A percentile compares a stretch with the other conserved stretches of the same genome.
phyloP scores from a whole-genome alignment of 306 rosid genomes.

The Amphicarpaea edgeworthii region DNA sequence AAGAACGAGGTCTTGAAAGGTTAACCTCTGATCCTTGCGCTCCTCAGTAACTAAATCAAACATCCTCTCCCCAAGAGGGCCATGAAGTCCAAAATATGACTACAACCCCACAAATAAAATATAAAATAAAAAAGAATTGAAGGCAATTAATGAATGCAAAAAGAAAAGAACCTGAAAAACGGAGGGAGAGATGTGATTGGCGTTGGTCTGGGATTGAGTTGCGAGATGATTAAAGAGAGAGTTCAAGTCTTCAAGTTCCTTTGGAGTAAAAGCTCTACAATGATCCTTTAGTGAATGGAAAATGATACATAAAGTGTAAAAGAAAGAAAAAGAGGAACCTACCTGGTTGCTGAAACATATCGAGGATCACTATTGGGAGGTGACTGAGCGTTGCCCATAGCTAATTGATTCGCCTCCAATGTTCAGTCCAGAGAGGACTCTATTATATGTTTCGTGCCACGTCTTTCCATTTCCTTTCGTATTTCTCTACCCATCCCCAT shows the following conservation, averaged over 20 bases:
- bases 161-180: slow-evolving; percentile 74
- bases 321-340: neutral
- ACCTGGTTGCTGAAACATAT: slow-evolving; percentile 80
- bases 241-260: slow-evolving; percentile 65
- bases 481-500: neutral
- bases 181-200: slow-evolving; percentile 57
- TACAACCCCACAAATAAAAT: slow-evolving; percentile 43
- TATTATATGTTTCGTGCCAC: neutral
- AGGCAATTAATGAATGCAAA: slow-evolving; percentile 11
- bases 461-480: neutral
- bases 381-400: slow-evolving; percentile 63
- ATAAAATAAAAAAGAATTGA: too few species aligned
- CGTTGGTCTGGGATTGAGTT: slow-evolving; percentile 67
- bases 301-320: neutral
- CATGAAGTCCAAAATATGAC: slow-evolving; percentile 67
- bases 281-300: neutral
- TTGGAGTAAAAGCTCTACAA: slow-evolving; percentile 80
- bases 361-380: slow-evolving; percentile 53
- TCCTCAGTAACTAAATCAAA: slow-evolving; percentile 76
- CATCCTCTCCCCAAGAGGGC: slow-evolving; percentile 78
- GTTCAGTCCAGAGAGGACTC: neutral
- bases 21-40: slow-evolving; percentile 78
- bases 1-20: slow-evolving; percentile 83
- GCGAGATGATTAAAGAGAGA: slow-evolving; percentile 69
- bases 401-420: neutral